Evolutionary conservation across 1,139 yeast genomes (phyloP), one percentile per base, ranked within the genome.

Genomic region (Suzukiozyma palmioleophila): DNA sequence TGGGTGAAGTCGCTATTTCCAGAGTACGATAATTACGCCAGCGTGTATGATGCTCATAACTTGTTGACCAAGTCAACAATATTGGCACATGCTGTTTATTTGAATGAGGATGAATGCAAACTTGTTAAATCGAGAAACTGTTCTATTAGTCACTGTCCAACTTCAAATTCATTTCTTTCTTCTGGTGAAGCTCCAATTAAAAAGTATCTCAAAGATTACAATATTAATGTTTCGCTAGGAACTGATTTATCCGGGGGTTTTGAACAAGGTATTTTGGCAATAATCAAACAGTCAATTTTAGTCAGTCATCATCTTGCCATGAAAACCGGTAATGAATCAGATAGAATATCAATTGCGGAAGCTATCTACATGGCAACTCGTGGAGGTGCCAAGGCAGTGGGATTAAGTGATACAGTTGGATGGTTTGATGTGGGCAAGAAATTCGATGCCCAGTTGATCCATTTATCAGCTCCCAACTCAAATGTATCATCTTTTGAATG

Each of bases 231-330:
- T 14, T 77, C 94, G 8, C 70, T 92, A 38, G 98, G 98, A 1
- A 84, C 96, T 1, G 98, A 92, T 57, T 78, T 90, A 18, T 84
- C 96, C 33, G 98, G 96, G 8, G 98, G 98, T 0, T 88, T 77
- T 60, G 79, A 94, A 11, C 81, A 87, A 25, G 83, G 90, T 33
- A 83, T 92, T 27, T 69, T 92, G 43, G 78, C 75, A 15, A 78
- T 83, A 9, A 86, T 95, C 13, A 79, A 84, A 52, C 89, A 85
- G 46, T 87, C 96, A 1, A 73, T 87, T 29, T 59, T 88, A 42
- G 96, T 88, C 2, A 85, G 96, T 7, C 82, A 95, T 51, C 96
- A 88, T 57, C 64, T 85, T 39, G 79, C 92, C 1, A 85, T 88
- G 84, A 73, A 71, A 42, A 57, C 53, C 4, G 43, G 46, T 9